A percentile compares a stretch with the other conserved stretches of the same genome.
phyloP scores from a whole-genome alignment of 352 stramenopile species.

The Pilasporangium apinafurcum region DNA sequence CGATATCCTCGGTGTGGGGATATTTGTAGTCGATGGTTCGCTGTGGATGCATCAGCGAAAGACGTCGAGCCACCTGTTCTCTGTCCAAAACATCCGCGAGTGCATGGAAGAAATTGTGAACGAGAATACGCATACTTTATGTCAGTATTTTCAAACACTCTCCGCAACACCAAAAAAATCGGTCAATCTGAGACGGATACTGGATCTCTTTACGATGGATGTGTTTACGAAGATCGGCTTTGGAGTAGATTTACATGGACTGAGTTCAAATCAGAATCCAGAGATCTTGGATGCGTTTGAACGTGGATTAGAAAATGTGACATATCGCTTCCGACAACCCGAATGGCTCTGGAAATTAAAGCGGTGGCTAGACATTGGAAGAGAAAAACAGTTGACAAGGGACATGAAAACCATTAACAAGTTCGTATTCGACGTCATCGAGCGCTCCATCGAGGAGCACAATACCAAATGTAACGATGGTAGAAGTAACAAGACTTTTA shows the following conservation, averaged over 20 bases:
- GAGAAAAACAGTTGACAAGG: constrained; percentile 5
- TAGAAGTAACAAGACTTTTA: constrained; percentile 2
- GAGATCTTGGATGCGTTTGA: constrained; percentile 28
- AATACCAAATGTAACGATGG: constrained; percentile 3
- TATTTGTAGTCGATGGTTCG: constrained; percentile 41
- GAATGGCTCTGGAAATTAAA: constrained; percentile 18
- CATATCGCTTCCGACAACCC: constrained; percentile 9
- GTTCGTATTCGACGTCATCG: constrained; percentile 12
- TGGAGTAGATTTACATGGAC: constrained; percentile 24
- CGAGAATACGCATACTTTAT: constrained; percentile 8
- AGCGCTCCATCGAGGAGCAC: background rate
- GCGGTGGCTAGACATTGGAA: constrained; percentile 11
- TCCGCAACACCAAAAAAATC: background rate
- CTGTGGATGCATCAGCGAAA: constrained; percentile 57
- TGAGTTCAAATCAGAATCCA: constrained; percentile 12
- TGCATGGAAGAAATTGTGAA: constrained; percentile 19
- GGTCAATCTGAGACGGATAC: constrained; percentile 14
- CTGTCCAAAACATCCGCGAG: constrained; percentile 21
- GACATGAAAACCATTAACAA: constrained; percentile 6
- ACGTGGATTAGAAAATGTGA: constrained; percentile 3
- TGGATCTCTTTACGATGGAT: constrained; percentile 45
- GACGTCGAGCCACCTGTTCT: constrained; percentile 76
- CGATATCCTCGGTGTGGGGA: constrained; percentile 48
- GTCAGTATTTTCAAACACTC: background rate
- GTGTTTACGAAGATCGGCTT: constrained; percentile 55